These are phyloP conservation scores for Rhodotorula sp. DNA, from an alignment of 1,284 basidiomycete species.

Conservation along the genomic window DNA sequence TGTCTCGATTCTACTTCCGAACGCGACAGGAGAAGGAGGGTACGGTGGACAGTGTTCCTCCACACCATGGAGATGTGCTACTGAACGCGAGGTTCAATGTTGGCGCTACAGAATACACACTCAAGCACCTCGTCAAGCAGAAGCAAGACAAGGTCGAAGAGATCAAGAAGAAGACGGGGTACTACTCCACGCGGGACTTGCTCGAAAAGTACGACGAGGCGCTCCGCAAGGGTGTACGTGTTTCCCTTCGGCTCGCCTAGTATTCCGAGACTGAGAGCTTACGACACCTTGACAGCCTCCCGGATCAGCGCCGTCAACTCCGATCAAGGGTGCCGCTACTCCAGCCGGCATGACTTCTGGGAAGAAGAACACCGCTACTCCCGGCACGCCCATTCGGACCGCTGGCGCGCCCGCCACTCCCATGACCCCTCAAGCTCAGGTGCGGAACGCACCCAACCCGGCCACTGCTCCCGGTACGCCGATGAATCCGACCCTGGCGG, in stretches of 20 bases:
- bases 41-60: conserved; percentile 46
- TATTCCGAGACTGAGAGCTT: conserved; percentile 29
- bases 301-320: conserved; percentile 37
- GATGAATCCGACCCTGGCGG: not conserved
- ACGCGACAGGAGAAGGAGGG: conserved; percentile 82
- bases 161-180: conserved; percentile 96
- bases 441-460: no score
- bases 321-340: not conserved
- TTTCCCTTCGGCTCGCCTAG: conserved; percentile 13
- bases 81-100: not conserved
- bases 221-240: conserved; percentile 27
- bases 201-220: conserved; percentile 85
- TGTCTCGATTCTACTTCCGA: conserved; percentile 82
- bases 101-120: conserved; percentile 61
- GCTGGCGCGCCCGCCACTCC: not conserved
- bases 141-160: conserved; percentile 88
- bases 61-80: no score
- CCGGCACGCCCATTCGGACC: conserved; percentile 9
- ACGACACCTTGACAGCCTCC: conserved; percentile 43
- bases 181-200: conserved; percentile 83
- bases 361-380: conserved; percentile 1
- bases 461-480: not conserved
- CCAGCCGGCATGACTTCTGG: not conserved
- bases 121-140: conserved; percentile 70
- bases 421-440: no score